Evolutionary conservation across 257 asterid genomes (phyloP).

Genomic region (Nicotiana paniculata): DNA sequence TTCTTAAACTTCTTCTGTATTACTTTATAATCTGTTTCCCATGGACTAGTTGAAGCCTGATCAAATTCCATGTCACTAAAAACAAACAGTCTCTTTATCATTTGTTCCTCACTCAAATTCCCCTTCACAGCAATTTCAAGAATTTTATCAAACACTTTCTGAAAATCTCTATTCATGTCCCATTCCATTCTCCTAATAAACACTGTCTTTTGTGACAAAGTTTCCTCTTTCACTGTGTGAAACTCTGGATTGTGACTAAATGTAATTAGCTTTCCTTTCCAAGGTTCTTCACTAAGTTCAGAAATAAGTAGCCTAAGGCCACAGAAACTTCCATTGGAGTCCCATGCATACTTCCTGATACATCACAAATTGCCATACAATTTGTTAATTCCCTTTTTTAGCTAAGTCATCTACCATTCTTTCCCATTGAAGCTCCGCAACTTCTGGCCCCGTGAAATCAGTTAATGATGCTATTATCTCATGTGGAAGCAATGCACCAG

Average conservation of each 20-base stretch:
- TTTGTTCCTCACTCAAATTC: neutral
- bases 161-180: neutral
- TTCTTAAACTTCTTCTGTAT: neutral
- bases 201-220: neutral
- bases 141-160: conserved; percentile 13
- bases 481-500: conserved; percentile 8
- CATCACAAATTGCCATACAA: neutral
- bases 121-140: conserved; percentile 10
- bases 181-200: neutral
- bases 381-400: neutral
- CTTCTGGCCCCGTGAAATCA: neutral
- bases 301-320: neutral
- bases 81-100: conserved; percentile 15
- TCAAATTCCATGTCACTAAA: conserved; percentile 19
- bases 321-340: conserved; percentile 1
- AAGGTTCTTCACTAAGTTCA: conserved; percentile 4
- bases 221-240: neutral
- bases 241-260: neutral
- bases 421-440: neutral
- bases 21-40: conserved; percentile 7
- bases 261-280: neutral
- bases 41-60: neutral
- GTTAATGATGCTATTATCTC: neutral
- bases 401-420: neutral
- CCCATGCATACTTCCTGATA: neutral